phyloP scores from a whole-genome alignment of 2,329 filamentous ascomycete species.

The Aspergillus sp. region DNA sequence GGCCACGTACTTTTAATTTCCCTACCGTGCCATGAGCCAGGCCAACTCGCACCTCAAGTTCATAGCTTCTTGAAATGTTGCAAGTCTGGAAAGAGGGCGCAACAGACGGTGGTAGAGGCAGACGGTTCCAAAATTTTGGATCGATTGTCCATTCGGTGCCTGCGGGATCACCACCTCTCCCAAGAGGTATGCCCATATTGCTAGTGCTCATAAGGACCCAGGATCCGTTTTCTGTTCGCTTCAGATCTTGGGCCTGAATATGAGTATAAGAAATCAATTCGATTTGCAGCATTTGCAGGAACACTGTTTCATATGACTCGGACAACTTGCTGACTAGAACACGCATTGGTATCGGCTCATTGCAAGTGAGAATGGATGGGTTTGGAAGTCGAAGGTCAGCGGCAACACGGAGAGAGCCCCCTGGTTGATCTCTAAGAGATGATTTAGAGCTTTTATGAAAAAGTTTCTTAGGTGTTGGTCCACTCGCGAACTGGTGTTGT shows the following conservation, averaged over 20 bases:
- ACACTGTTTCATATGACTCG: conserved; percentile 67
- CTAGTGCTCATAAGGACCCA: conserved; percentile 74
- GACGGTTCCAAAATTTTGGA: conserved; percentile 68
- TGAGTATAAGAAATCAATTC: conserved; percentile 77
- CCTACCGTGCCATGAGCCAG: conserved; percentile 68
- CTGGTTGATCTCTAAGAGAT: conserved; percentile 29
- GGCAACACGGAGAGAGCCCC: conserved; percentile 59
- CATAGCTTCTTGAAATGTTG: conserved; percentile 79
- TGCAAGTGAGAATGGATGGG: conserved; percentile 85
- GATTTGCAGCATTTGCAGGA: conserved; percentile 76
- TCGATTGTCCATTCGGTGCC: conserved; percentile 71
- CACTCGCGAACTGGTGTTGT: conserved; percentile 58
- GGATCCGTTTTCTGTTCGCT: conserved; percentile 66
- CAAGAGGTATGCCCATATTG: conserved; percentile 71
- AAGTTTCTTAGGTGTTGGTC: conserved; percentile 55
- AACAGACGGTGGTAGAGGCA: conserved; percentile 77
- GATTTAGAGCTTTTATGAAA: conserved; percentile 50
- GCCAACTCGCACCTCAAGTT: conserved; percentile 78
- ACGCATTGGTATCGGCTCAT: conserved; percentile 77
- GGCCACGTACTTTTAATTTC: conserved; percentile 47
- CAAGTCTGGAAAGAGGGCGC: conserved; percentile 86
- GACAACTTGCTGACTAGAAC: conserved; percentile 76
- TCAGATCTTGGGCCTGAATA: conserved; percentile 74
- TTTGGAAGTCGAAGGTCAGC: conserved; percentile 84
- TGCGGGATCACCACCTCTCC: conserved; percentile 56